phyloP scores from a whole-genome alignment of 2,329 filamentous ascomycete genomes.

The Aphanocladium album region DNA sequence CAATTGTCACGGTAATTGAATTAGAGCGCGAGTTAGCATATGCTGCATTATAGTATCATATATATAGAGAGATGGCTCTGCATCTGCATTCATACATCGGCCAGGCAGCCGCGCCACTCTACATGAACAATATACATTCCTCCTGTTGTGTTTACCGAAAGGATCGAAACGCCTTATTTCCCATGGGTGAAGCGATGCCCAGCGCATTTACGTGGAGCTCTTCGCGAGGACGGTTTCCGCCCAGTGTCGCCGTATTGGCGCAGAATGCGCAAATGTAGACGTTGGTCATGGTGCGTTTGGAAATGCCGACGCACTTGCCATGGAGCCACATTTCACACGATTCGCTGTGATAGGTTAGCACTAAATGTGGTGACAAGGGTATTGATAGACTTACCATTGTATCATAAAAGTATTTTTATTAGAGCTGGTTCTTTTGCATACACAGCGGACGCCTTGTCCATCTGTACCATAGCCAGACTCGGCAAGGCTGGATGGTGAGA shows the following conservation, averaged over 20 bases:
- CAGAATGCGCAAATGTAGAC: slow-evolving; percentile 63
- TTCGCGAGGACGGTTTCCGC: slow-evolving; percentile 44
- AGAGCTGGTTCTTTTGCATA: slow-evolving; percentile 44
- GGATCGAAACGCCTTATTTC: slow-evolving; percentile 39
- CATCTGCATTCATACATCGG: slow-evolving; percentile 14
- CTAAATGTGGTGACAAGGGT: background rate
- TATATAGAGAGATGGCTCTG: slow-evolving; percentile 12
- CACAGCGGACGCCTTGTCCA: slow-evolving; percentile 47
- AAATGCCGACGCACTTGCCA: slow-evolving; percentile 57
- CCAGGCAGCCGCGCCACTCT: slow-evolving; percentile 11
- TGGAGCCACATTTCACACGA: slow-evolving; percentile 63
- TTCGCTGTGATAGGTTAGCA: slow-evolving; percentile 38
- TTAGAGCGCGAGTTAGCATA: background rate
- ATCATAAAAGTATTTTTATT: slow-evolving; percentile 53
- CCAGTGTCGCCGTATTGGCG: slow-evolving; percentile 52
- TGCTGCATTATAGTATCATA: background rate
- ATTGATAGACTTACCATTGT: slow-evolving; percentile 49
- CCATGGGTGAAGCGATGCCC: slow-evolving; percentile 32
- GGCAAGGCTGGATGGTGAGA: slow-evolving; percentile 49
- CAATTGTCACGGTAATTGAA: background rate
- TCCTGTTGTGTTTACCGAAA: slow-evolving; percentile 29
- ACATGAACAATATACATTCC: background rate
- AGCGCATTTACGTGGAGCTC: slow-evolving; percentile 29
- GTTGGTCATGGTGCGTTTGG: slow-evolving; percentile 49
- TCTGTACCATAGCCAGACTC: slow-evolving; percentile 41